phyloP scores from a whole-genome alignment of 208 protist genomes.

The Naegleria lovaniensis region DNA sequence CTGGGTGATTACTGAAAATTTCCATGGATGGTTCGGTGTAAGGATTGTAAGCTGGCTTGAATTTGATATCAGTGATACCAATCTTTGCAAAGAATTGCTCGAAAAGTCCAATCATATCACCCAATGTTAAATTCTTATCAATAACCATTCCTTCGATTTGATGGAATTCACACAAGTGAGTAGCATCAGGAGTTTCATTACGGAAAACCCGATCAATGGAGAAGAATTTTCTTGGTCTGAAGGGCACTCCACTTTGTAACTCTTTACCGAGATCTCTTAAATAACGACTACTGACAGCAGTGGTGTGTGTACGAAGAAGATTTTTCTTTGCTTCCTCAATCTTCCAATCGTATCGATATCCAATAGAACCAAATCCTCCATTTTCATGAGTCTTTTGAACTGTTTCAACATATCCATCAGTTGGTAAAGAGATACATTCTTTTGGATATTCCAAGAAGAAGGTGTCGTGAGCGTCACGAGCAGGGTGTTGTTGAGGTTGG shows the following conservation, averaged over 20 bases:
- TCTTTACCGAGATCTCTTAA: conserved; percentile 86
- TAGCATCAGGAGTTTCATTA: conserved; percentile 99
- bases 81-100: conserved; percentile 93
- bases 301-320: conserved; percentile 99
- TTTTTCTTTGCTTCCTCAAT: conserved; percentile 88
- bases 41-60: conserved; percentile 99
- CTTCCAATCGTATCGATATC: conserved; percentile 88
- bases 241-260: conserved; percentile 44
- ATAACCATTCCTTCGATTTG: conserved; percentile 98
- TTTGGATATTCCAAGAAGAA: conserved; percentile 96
- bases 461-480: conserved; percentile 98
- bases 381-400: conserved; percentile 87
- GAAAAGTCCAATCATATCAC: conserved; percentile 97
- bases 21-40: conserved; percentile 99
- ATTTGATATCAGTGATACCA: conserved; percentile 82
- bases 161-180: conserved; percentile 99
- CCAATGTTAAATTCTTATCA: conserved; percentile 91
- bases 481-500: conserved; percentile 99
- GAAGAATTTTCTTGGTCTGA: conserved; percentile 95
- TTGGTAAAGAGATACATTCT: conserved; percentile 44
- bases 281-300: conserved; percentile 91
- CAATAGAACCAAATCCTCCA: conserved; percentile 67
- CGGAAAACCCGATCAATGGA: conserved; percentile 99
- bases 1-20: conserved; percentile 94
- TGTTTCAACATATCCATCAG: conserved; percentile 75